Evolutionary conservation across 148 eudicot genomes (phyloP).

Genomic region (Polygonum maritimum): DNA sequence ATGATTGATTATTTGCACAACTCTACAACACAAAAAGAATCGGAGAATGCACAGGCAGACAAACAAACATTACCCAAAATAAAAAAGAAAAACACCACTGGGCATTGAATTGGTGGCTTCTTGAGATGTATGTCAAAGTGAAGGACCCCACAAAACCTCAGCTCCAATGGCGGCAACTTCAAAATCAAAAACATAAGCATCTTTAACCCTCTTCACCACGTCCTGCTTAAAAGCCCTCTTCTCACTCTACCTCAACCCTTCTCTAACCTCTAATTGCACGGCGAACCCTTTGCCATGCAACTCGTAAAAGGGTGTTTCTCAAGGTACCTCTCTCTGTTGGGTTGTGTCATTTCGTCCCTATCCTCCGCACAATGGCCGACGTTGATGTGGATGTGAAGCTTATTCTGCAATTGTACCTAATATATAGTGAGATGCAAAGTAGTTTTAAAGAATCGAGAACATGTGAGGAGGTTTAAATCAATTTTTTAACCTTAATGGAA

Average conservation of each 20-base stretch:
- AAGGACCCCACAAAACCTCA: conserved; percentile 93
- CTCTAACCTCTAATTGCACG: conserved; percentile 83
- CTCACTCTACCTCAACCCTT: conserved; percentile 77
- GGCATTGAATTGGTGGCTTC: no score
- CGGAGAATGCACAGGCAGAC: background rate
- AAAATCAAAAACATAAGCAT: conserved; percentile 52
- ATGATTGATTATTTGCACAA: background rate
- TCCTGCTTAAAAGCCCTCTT: conserved; percentile 64
- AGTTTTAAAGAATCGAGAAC: no score
- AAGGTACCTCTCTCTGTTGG: conserved; percentile 31
- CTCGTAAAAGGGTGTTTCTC: conserved; percentile 58
- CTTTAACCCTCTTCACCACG: conserved; percentile 44
- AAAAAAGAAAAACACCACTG: no score
- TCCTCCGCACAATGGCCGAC: no score
- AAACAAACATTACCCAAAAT: no score
- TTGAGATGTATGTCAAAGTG: conserved; percentile 27
- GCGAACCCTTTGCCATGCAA: conserved; percentile 73
- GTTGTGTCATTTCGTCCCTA: no score
- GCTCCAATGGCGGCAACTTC: conserved; percentile 78
- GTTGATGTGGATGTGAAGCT: no score
- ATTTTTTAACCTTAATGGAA: no score
- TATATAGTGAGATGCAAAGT: no score
- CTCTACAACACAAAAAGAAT: background rate
- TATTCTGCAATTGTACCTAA: no score
- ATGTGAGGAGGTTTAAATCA: no score